Evolutionary conservation across 169 alveolate species (phyloP), one percentile per base, ranked within the genome.

Genomic region (Plasmodium inui): DNA sequence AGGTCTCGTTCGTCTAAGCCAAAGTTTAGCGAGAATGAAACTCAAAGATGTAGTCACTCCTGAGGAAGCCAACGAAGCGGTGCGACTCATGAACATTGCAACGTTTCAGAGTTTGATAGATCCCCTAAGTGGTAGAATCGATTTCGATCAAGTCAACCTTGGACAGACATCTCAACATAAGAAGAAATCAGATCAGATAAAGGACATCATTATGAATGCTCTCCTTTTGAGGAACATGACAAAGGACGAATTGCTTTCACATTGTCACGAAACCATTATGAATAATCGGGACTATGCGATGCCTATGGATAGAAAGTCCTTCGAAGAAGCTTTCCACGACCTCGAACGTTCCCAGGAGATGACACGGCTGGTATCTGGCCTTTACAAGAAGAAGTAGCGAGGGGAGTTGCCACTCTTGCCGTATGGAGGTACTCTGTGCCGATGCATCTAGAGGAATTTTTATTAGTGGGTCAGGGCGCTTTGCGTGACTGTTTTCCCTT

Each of bases 41-140:
- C 97, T 98, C 53, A 93, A 98, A 30, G 96, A 97, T 44, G 95
- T 91, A 84, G 99, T 99, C 26, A 95, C 96, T 79, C 96, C 93
- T 79, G 96, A 95, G 17, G 99, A 99, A 95, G 99, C 99, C 1
- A 98, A 97, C 34, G 99, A 99, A 96, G 99, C 99, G 0, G 98
- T 98, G 12, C 95, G 99, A 70, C 96, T 99, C 67, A 98, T 99
- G 97, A 98, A 98, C 96, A 99, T 98, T 32, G 99, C 99, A 30
- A 99, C 99, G 34, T 98, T 98, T 96, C 99, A 98, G 92, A 99
- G 99, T 26, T 99, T 99, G n/a, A 98, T 99, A 41, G 99, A 99
- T 89, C 99, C 99, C 1, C 95, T 97, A 17, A 98, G 99, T 61
- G 99, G 99, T 12, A 96, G 97, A 76, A 98, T 98, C 37, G 99